These are phyloP conservation scores for Cubamyces sp. DNA, from an alignment of 768 basidiomycete species.

Conservation along the genomic window DNA sequence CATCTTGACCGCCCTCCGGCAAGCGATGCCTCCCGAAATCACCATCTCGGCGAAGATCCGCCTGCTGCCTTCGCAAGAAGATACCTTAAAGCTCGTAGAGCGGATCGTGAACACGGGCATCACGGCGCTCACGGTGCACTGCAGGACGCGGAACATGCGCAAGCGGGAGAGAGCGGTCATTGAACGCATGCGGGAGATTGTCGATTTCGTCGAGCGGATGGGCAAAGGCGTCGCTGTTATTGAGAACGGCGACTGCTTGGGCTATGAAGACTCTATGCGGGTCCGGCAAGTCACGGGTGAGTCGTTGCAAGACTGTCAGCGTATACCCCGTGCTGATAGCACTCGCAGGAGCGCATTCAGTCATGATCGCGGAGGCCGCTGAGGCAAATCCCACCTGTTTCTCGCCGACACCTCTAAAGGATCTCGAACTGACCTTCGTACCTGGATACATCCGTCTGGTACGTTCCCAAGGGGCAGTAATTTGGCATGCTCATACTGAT, in stretches of 20 bases:
- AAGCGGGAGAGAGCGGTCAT: slow-evolving; percentile 78
- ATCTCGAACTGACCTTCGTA: slow-evolving; percentile 70
- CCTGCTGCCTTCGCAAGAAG: slow-evolving; percentile 81
- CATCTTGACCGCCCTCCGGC: slow-evolving; percentile 80
- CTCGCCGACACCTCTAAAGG: slow-evolving; percentile 63
- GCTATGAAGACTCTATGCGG: slow-evolving; percentile 76
- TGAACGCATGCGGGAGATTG: slow-evolving; percentile 80
- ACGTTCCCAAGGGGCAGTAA: slow-evolving; percentile 32
- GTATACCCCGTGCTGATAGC: not conserved
- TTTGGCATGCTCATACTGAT: not conserved
- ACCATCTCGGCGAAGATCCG: slow-evolving; percentile 96
- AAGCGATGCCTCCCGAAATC: slow-evolving; percentile 72
- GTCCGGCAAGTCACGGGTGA: slow-evolving; percentile 76
- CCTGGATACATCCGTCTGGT: slow-evolving; percentile 79
- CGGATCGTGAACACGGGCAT: slow-evolving; percentile 88
- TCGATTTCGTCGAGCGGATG: slow-evolving; percentile 77
- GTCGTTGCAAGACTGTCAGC: slow-evolving; percentile 23
- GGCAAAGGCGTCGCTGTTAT: slow-evolving; percentile 84
- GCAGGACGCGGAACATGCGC: slow-evolving; percentile 92
- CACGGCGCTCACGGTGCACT: slow-evolving; percentile 90
- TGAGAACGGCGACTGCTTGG: slow-evolving; percentile 91
- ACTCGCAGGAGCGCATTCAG: slow-evolving; percentile 73
- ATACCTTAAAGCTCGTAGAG: slow-evolving; percentile 88
- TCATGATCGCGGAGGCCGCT: slow-evolving; percentile 96
- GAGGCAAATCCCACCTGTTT: slow-evolving; percentile 94